Evolutionary conservation across 2,329 filamentous ascomycete species (phyloP).

Genomic region (Fusarium dimerum): DNA sequence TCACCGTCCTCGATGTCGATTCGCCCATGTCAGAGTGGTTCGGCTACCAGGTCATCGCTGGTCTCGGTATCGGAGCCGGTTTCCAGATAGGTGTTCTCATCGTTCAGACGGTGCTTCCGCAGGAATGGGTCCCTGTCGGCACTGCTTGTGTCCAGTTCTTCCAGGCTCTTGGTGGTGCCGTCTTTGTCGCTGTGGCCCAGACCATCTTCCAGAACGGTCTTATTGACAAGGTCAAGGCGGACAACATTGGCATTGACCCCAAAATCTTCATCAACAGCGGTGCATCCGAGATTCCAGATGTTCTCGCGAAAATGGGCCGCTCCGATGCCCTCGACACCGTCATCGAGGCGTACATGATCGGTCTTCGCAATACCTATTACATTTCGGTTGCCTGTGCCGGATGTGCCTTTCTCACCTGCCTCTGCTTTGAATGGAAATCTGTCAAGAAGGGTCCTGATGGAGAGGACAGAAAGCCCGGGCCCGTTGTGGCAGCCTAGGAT

Average conservation of each 20-base stretch:
- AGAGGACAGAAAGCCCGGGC: slow-evolving; percentile 28
- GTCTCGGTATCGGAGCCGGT: slow-evolving; percentile 52
- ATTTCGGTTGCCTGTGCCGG: slow-evolving; percentile 51
- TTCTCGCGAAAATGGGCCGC: slow-evolving; percentile 44
- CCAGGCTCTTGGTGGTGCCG: slow-evolving; percentile 65
- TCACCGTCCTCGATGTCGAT: slow-evolving; percentile 52
- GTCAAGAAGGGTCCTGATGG: slow-evolving; percentile 46
- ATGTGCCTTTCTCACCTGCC: slow-evolving; percentile 45
- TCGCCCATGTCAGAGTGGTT: slow-evolving; percentile 55
- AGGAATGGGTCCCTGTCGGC: slow-evolving; percentile 50
- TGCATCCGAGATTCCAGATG: slow-evolving; percentile 49
- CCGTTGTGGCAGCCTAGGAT: slow-evolving; percentile 26
- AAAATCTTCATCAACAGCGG: slow-evolving; percentile 53
- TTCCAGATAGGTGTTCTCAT: slow-evolving; percentile 51
- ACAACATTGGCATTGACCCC: slow-evolving; percentile 48
- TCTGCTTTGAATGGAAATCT: slow-evolving; percentile 54
- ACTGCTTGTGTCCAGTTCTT: slow-evolving; percentile 60
- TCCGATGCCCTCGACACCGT: slow-evolving; percentile 45
- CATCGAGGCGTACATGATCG: slow-evolving; percentile 50
- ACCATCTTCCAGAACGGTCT: slow-evolving; percentile 68
- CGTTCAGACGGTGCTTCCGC: slow-evolving; percentile 53
- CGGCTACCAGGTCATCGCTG: slow-evolving; percentile 58
- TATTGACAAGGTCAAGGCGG: slow-evolving; percentile 48
- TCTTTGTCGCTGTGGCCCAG: slow-evolving; percentile 66
- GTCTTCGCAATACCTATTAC: slow-evolving; percentile 53